Conservation (phyloP, 169 alveolate genomes). For the Plasmodium yoelii region DNA sequence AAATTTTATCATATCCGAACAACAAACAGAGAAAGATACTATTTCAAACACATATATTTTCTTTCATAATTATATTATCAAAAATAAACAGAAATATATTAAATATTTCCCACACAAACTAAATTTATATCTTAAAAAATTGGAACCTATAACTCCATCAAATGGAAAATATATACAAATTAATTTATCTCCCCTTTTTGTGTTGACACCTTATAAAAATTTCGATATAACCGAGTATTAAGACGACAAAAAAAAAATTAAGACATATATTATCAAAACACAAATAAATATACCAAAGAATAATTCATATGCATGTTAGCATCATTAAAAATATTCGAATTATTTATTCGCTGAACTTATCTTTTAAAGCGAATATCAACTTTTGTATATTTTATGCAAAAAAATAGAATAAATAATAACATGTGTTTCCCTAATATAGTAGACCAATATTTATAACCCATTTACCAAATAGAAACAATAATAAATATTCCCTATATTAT, state of each 20-base stretch:
- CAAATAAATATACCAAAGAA: background rate
- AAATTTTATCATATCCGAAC: background rate
- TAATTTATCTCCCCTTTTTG: conserved; percentile 46
- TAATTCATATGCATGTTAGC: too few relatives aligned
- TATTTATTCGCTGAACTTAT: too few relatives aligned
- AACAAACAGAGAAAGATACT: conserved; percentile 8
- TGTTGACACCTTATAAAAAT: conserved; percentile 46
- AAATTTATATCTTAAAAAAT: conserved; percentile 24
- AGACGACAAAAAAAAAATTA: background rate
- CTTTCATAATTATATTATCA: conserved; percentile 56
- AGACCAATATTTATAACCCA: too few relatives aligned
- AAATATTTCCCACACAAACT: conserved; percentile 52
- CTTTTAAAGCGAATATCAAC: too few relatives aligned
- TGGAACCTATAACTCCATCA: conserved; percentile 2
- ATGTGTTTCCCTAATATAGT: too few relatives aligned
- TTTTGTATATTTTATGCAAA: too few relatives aligned
- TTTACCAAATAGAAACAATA: too few relatives aligned
- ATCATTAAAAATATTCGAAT: too few relatives aligned
- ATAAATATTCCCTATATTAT: too few relatives aligned
- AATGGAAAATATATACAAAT: conserved; percentile 12
- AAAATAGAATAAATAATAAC: too few relatives aligned
- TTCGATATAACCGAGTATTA: background rate
- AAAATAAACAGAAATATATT: conserved; percentile 47
- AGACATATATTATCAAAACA: background rate
- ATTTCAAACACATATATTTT: conserved; percentile 37